Conservation (phyloP, 768 basidiomycete genomes). For the Xerocomus brunneocitrinus region DNA sequence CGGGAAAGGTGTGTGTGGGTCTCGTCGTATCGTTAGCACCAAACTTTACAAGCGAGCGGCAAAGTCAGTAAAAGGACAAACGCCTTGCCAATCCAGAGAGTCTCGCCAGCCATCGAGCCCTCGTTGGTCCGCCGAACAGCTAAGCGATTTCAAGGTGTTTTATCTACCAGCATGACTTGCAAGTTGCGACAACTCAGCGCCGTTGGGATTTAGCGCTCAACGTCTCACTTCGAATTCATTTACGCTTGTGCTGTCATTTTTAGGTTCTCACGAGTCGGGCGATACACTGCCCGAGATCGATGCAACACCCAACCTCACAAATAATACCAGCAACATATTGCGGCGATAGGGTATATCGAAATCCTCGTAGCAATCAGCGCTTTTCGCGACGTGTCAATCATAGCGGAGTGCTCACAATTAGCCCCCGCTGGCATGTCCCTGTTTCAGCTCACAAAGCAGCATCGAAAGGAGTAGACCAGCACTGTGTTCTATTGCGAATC, state of each 20-base stretch:
- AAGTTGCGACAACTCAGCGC: neutral
- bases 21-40: neutral
- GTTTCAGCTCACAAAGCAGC: slow-evolving; percentile 12
- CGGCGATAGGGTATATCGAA: slow-evolving; percentile 1
- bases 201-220: neutral
- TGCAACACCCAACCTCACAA: neutral
- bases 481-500: neutral
- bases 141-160: neutral
- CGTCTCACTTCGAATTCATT: neutral
- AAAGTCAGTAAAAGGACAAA: neutral
- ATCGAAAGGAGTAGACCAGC: neutral
- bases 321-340: neutral
- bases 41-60: slow-evolving; percentile 3
- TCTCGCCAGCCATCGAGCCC: neutral
- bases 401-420: neutral
- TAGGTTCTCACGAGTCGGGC: neutral
- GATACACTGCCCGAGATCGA: neutral
- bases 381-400: slow-evolving; percentile 1
- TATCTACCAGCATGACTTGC: neutral
- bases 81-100: neutral
- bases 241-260: neutral
- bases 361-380: neutral
- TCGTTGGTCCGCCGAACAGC: neutral
- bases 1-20: neutral
- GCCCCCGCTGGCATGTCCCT: neutral